Percentiles rank a stretch among this genome's conserved stretches.
phyloP scores from a whole-genome alignment of 164 flowering plant species.

The Chloranthus sessilifolius region DNA sequence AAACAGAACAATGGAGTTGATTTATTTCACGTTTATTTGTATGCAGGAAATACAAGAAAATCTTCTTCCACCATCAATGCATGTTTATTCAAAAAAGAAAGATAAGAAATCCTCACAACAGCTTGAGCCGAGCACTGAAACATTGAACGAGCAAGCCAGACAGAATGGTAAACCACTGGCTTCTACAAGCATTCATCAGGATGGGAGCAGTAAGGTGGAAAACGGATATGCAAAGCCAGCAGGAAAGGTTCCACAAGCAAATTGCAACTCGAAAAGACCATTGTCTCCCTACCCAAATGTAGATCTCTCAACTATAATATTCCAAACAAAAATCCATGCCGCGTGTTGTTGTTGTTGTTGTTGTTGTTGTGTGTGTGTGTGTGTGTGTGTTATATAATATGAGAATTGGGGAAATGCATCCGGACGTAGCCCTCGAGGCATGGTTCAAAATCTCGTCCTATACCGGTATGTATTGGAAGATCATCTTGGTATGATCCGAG shows the following conservation, averaged over 20 bases:
- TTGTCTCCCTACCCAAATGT: constrained; percentile 64
- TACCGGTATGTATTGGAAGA: too few species aligned
- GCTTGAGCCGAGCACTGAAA: constrained; percentile 29
- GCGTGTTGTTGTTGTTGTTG: too few species aligned
- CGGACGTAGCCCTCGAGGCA: too few species aligned
- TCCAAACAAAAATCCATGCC: not conserved
- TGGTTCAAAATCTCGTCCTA: too few species aligned
- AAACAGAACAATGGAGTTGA: not conserved
- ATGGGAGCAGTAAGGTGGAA: constrained; percentile 7
- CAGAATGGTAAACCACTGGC: constrained; percentile 19
- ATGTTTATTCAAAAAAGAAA: constrained; percentile 43
- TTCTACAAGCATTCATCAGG: constrained; percentile 7
- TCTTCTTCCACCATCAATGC: constrained; percentile 68
- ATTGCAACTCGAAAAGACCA: constrained; percentile 20
- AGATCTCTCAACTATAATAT: constrained; percentile 13
- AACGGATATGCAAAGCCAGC: constrained; percentile 18
- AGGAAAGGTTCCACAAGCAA: constrained; percentile 15
- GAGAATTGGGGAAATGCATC: too few species aligned
- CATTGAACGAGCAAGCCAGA: constrained; percentile 11
- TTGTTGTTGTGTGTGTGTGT: too few species aligned
- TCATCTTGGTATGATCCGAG: too few species aligned
- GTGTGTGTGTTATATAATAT: too few species aligned
- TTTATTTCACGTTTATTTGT: not conserved
- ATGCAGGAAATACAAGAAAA: constrained; percentile 69
- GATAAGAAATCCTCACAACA: constrained; percentile 17